Evolutionary conservation across 2,329 filamentous ascomycete genomes (phyloP).

Genomic region (Sporothrix variecibatus): DNA sequence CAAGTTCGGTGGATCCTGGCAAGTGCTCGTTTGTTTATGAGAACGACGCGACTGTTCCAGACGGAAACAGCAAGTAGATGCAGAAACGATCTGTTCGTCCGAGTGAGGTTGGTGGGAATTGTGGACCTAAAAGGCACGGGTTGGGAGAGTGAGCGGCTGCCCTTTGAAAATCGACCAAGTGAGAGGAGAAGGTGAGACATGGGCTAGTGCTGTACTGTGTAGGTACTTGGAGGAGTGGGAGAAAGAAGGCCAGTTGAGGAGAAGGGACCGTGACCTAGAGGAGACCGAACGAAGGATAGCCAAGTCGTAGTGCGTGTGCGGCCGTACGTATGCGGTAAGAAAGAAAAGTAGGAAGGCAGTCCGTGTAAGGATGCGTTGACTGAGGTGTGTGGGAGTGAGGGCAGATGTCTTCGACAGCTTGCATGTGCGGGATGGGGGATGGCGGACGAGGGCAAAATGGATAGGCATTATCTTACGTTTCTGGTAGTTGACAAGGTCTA

Average conservation of each 20-base stretch:
- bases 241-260: constrained; percentile 1
- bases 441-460: not conserved
- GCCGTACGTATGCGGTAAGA: constrained; percentile 8
- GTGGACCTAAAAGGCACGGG: constrained; percentile 15
- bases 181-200: constrained; percentile 19
- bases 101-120: constrained; percentile 21
- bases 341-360: not conserved
- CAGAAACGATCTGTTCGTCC: constrained; percentile 23
- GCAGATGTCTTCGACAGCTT: not conserved
- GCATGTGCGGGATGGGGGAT: not conserved
- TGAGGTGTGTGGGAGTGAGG: constrained; percentile 6
- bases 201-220: not conserved
- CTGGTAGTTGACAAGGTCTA: constrained; percentile 17
- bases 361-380: not conserved
- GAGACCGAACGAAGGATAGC: not conserved
- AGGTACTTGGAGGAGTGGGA: not conserved
- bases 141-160: constrained; percentile 17
- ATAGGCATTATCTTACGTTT: constrained; percentile 21
- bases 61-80: constrained; percentile 36
- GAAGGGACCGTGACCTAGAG: not conserved
- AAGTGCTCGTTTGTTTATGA: constrained; percentile 38
- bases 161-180: not conserved
- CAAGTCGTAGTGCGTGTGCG: constrained; percentile 18
- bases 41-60: constrained; percentile 36
- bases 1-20: constrained; percentile 32